Evolutionary conservation across 768 basidiomycete genomes (phyloP), one percentile per base, ranked within the genome.

Genomic region (Lactarius pseudohatsudake): DNA sequence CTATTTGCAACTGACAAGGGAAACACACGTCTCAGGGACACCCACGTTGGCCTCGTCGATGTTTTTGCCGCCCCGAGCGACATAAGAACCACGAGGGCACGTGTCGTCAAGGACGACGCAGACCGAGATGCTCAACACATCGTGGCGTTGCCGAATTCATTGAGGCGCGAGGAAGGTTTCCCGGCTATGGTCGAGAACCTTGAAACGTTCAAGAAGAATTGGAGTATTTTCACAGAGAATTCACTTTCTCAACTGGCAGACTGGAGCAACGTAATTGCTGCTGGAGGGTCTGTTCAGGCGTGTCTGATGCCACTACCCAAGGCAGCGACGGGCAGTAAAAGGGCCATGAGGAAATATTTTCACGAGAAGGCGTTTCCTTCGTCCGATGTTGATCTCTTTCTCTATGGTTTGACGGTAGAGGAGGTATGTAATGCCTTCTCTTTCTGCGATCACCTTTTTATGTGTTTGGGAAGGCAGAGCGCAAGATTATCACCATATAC

Each of bases 231-330:
- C 74, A 83, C 82, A 15, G 86, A 89, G 71, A 84, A 83, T 2
- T 84, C 85, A 4, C 76, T 88, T 13, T 84, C 83, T 11, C 85
- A 87, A 71, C 76, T 87, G 18, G 32, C 78, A 43, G 82, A 86
- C 70, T 88, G 86, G 86, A 85, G 79, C 75, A 86, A 87, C 69
- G 84, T 88, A 66, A 77, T 87, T 20, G 86, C 81, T 40, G 85
- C 85, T 54, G 86, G 87, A n/a, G 86, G 87, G 11, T 77, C 84
- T 1, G 84, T 89, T 26, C 80, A 85, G 40, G 86, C 85, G 2
- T 85, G 84, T 64, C 75, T 88, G 63, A 71, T 78, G 5, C 85
- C 86, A 13, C 74, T 87, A 0, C 77, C 83, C 3, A 81, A 82
- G 9, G 74, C 74, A 15, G 78, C 79, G 34, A 84, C 82, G 75